phyloP scores from a whole-genome alignment of 2,329 filamentous ascomycete species.

The Aureobasidium subglaciale region DNA sequence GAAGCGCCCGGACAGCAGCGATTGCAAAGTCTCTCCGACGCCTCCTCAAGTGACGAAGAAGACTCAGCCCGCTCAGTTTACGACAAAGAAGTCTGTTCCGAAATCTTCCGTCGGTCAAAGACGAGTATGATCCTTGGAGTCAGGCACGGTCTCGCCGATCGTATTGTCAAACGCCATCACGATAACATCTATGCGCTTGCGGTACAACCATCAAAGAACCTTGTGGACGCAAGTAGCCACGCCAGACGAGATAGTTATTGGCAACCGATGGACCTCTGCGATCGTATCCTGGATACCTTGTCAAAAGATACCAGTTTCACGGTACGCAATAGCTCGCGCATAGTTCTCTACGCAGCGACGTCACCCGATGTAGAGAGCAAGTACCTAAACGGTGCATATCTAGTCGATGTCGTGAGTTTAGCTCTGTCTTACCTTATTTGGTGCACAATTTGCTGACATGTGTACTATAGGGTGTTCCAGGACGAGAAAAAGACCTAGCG shows the following conservation, averaged over 20 bases:
- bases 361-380: not conserved
- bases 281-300: conserved; percentile 3
- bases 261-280: not conserved
- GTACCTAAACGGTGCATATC: conserved; percentile 9
- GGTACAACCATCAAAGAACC: not conserved
- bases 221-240: not conserved
- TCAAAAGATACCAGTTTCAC: not conserved
- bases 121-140: conserved; percentile 7
- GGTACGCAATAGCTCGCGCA: conserved; percentile 1
- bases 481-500: conserved; percentile 7
- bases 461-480: not conserved
- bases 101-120: conserved; percentile 7
- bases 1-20: conserved; percentile 37
- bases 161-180: conserved; percentile 6
- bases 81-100: not conserved
- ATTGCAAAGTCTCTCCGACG: not conserved
- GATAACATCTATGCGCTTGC: conserved; percentile 11
- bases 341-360: conserved; percentile 2
- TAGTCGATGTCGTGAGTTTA: conserved; percentile 6
- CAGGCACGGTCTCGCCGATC: conserved; percentile 4
- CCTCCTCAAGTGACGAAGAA: conserved; percentile 4
- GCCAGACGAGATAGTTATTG: conserved; percentile 6
- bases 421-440: not conserved
- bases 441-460: not conserved
- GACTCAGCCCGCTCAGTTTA: not conserved